These are phyloP conservation scores for Neopestalotiopsis sp. DNA, from an alignment of 2,329 filamentous ascomycete species.

Conservation along the genomic window DNA sequence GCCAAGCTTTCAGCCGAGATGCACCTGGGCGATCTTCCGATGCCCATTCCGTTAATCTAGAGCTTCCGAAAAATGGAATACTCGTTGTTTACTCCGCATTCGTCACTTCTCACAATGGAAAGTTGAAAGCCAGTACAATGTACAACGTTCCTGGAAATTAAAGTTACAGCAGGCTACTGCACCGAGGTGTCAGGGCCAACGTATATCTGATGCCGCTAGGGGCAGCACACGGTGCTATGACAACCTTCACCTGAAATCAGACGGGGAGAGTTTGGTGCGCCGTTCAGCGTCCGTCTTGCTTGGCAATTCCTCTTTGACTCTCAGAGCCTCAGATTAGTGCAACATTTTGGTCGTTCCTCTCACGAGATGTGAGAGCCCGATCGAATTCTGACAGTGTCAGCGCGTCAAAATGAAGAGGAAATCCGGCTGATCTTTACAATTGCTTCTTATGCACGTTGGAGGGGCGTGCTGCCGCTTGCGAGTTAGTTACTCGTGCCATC, in stretches of 20 bases:
- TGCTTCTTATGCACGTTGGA: slow-evolving; percentile 13
- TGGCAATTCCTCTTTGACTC: background rate
- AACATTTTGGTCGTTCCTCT: background rate
- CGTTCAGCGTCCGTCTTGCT: background rate
- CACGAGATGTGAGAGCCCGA: background rate
- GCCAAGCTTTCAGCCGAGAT: slow-evolving; percentile 3
- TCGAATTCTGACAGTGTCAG: background rate
- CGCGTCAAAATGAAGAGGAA: background rate
- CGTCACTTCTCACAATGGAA: background rate
- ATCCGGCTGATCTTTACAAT: slow-evolving; percentile 9
- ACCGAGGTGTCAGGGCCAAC: background rate
- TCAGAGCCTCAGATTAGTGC: background rate
- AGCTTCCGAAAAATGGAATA: background rate
- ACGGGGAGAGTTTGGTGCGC: background rate
- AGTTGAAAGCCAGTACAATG: background rate
- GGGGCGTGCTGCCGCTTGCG: background rate
- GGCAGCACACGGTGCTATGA: slow-evolving; percentile 1
- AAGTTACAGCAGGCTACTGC: slow-evolving; percentile 2
- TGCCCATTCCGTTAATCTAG: background rate
- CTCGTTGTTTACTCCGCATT: background rate
- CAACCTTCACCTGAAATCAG: slow-evolving; percentile 15
- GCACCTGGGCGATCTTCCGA: slow-evolving; percentile 2
- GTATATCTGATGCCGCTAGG: slow-evolving; percentile 17
- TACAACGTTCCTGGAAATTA: background rate
- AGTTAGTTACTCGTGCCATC: background rate